Evolutionary conservation across 768 basidiomycete genomes (phyloP).

Genomic region (Infundibulicybe gibba): DNA sequence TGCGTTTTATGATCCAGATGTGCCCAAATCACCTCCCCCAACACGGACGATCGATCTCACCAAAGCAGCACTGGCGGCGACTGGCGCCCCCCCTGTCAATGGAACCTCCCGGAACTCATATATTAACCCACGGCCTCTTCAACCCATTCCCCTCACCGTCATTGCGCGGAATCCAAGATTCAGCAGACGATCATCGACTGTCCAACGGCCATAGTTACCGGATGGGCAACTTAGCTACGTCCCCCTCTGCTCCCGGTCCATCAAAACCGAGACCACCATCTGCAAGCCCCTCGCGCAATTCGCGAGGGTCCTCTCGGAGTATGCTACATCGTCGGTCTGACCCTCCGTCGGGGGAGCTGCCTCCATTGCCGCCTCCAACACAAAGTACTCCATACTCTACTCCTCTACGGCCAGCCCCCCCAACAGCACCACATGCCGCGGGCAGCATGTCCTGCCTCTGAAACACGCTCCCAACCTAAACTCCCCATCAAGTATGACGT

Average conservation of each 20-base stretch:
- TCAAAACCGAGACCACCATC: conserved; percentile 20
- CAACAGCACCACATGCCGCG: conserved; percentile 13
- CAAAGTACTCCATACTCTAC: conserved; percentile 12
- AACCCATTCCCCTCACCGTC: conserved; percentile 25
- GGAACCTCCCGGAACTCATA: conserved; percentile 20
- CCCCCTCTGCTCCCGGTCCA: conserved; percentile 21
- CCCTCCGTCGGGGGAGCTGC: conserved; percentile 18
- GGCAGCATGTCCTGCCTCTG: conserved; percentile 23
- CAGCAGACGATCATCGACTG: conserved; percentile 27
- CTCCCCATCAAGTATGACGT: conserved; percentile 47
- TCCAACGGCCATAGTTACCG: conserved; percentile 24
- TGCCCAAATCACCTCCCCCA: neutral
- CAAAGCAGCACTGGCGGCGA: neutral
- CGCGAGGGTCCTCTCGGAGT: conserved; percentile 28
- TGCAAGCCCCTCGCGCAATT: conserved; percentile 22
- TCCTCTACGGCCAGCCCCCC: conserved; percentile 1
- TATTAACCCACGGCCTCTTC: conserved; percentile 24
- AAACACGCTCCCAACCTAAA: conserved; percentile 29
- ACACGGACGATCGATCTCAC: neutral
- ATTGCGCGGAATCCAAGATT: conserved; percentile 23
- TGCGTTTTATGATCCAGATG: conserved; percentile 25
- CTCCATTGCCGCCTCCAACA: conserved; percentile 21
- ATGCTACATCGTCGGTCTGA: conserved; percentile 18
- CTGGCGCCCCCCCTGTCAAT: neutral
- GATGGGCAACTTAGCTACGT: conserved; percentile 26